Evolutionary conservation across 352 stramenopile genomes (phyloP).

Genomic region (Labyrinthula sp.): DNA sequence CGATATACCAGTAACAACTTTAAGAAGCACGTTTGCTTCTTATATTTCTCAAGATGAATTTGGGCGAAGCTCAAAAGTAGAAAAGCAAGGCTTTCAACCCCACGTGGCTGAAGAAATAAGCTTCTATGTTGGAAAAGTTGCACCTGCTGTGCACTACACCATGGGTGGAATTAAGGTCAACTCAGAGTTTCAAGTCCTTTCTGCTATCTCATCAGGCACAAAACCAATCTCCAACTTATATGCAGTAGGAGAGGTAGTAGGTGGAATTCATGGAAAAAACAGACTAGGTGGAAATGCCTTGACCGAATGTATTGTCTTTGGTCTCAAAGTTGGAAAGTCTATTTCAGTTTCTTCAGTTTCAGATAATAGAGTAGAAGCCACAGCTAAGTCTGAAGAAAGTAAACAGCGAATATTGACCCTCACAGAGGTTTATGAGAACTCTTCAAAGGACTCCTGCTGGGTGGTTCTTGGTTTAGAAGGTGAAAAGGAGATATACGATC

Average conservation of each 20-base stretch:
- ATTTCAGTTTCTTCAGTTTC: background rate
- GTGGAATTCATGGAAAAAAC: constrained; percentile 49
- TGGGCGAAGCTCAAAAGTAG: no score
- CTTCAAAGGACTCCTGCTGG: constrained; percentile 12
- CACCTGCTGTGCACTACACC: constrained; percentile 18
- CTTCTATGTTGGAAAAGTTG: constrained; percentile 41
- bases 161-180: constrained; percentile 47
- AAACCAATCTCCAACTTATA: constrained; percentile 39
- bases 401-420: constrained; percentile 2
- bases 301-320: constrained; percentile 58
- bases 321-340: constrained; percentile 28
- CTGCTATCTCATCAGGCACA: constrained; percentile 29
- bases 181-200: constrained; percentile 44
- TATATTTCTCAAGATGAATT: no score
- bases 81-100: no score
- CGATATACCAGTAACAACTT: no score
- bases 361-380: background rate
- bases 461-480: no score
- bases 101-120: constrained; percentile 38
- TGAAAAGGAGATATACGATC: constrained; percentile 17
- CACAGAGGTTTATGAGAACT: constrained; percentile 2
- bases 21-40: no score
- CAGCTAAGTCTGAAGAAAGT: background rate
- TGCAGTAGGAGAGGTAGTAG: constrained; percentile 47
- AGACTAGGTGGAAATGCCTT: constrained; percentile 50